These are phyloP conservation scores for Clonostachys byssicola DNA, from an alignment of 2,329 filamentous ascomycete species.

Conservation along the genomic window DNA sequence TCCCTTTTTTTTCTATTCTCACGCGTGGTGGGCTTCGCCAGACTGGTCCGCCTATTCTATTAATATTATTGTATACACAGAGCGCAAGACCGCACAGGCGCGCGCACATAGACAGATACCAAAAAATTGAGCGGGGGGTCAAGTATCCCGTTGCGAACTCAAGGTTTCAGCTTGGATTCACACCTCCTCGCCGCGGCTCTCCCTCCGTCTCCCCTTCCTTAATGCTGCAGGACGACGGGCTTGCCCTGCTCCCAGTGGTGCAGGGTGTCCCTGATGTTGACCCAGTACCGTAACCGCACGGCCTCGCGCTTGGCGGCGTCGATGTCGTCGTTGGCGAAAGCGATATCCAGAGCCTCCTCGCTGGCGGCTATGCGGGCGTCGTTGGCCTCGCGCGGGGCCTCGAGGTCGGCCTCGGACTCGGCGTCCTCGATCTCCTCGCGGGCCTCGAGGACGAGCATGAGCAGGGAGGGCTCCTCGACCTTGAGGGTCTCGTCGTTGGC, in stretches of 20 bases:
- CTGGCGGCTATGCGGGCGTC: slow-evolving; percentile 60
- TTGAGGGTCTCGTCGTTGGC: slow-evolving; percentile 73
- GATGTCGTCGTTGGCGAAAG: slow-evolving; percentile 64
- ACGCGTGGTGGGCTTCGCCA: too few relatives aligned
- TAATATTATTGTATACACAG: too few relatives aligned
- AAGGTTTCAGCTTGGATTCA: too few relatives aligned
- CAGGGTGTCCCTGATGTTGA: slow-evolving; percentile 77
- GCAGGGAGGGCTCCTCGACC: slow-evolving; percentile 61
- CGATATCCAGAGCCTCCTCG: slow-evolving; percentile 56
- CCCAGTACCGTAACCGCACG: slow-evolving; percentile 82
- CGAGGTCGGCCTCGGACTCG: slow-evolving; percentile 59
- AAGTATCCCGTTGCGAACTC: too few relatives aligned
- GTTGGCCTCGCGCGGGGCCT: slow-evolving; percentile 59
- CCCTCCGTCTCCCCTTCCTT: neutral
- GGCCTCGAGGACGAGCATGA: slow-evolving; percentile 78
- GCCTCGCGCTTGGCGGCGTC: slow-evolving; percentile 66
- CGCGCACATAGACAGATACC: too few relatives aligned
- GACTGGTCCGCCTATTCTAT: too few relatives aligned
- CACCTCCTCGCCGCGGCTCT: too few relatives aligned
- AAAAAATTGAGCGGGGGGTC: too few relatives aligned
- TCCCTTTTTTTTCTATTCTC: too few relatives aligned
- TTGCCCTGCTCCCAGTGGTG: slow-evolving; percentile 81
- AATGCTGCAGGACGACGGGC: slow-evolving; percentile 49
- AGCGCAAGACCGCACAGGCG: too few relatives aligned
- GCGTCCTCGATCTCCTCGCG: slow-evolving; percentile 73